Evolutionary conservation across 2,329 filamentous ascomycete genomes (phyloP).

Genomic region (Scleromitrula shiraiana): DNA sequence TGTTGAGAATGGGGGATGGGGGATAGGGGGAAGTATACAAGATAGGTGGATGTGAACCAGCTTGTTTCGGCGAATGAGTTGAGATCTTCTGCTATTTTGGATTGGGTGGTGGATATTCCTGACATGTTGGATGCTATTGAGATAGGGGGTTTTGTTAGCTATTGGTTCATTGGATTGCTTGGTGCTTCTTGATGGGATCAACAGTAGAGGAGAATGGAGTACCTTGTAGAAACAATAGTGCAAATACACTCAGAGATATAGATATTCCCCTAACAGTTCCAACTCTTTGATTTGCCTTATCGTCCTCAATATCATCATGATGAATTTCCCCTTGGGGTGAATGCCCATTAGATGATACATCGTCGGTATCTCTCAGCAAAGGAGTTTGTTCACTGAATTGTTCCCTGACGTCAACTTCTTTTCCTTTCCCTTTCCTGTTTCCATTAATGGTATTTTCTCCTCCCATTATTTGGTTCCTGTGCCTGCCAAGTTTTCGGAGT

Average conservation of each 20-base stretch:
- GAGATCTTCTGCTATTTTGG: slow-evolving; percentile 65
- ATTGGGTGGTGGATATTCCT: slow-evolving; percentile 74
- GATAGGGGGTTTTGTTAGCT: neutral
- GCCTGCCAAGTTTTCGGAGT: neutral
- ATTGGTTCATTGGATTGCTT: neutral
- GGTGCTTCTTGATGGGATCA: neutral
- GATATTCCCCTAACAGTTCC: slow-evolving; percentile 31
- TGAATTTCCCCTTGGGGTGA: neutral
- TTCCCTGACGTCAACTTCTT: neutral
- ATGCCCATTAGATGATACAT: slow-evolving; percentile 1
- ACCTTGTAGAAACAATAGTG: slow-evolving; percentile 55
- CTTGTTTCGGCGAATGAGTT: slow-evolving; percentile 64
- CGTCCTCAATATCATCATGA: slow-evolving; percentile 26
- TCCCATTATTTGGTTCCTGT: neutral
- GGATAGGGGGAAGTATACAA: slow-evolving; percentile 35
- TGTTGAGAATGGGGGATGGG: neutral
- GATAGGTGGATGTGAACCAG: slow-evolving; percentile 76
- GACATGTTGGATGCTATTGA: slow-evolving; percentile 55
- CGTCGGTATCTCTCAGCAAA: slow-evolving; percentile 18
- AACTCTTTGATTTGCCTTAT: slow-evolving; percentile 26
- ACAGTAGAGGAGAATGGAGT: slow-evolving; percentile 12
- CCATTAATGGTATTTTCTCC: neutral
- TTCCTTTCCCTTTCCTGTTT: neutral
- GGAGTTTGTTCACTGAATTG: slow-evolving; percentile 18
- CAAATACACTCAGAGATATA: slow-evolving; percentile 45